Base-by-base conservation (phyloP, 1,284 basidiomycete genomes). In the Ganoderma sinense region DNA sequence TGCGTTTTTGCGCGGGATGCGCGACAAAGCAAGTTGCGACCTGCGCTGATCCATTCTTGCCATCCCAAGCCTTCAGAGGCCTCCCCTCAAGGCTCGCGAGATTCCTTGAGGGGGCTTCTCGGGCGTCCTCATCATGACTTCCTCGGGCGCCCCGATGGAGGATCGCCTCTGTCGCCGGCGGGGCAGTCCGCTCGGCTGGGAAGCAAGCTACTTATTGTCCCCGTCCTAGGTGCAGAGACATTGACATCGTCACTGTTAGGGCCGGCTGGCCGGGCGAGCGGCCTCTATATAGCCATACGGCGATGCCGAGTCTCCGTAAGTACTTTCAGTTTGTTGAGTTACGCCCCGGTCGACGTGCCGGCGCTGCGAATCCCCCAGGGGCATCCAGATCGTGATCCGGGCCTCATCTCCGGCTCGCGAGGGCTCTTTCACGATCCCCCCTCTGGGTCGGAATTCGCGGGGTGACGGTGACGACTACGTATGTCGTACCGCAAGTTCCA, bases 81-180 rank as follows among this genome's bases (percentile, higher is more conserved):
- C 33, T n/a, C 5, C 48, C 7, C 23, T n/a, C 48, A 13, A 53
- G 36, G 7, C 4, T 39, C 23, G 36, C 20, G 45, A 58, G 43
- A 58, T 45, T 43, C 64, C 40, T 48, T 33, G 39, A 2, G 48
- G 61, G 53, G 53, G 40, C 39, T 63, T 62, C 51, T 26, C 48
- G 23, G 48, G 31, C 45, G 59, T 40, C 26, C 40, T n/a, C 39
- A 58, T 55, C 53, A 36, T 10, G 36, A 10, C 36, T 36, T 66
- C 61, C 65, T 53, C 48, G 41, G 53, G 66, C 66, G 66, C 66
- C 61, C 66, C 66, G 56, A 39, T n/a, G 33, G 31, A 33, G 36
- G 66, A 67, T 67, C 61, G 23, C 61, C 51, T 53, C 41, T 31
- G 36, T 63, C 61, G 40, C 66, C 66, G 60, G 59, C 56, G 62